phyloP scores from a whole-genome alignment of 441 rosid genomes.

The Bruguiera hainesii region DNA sequence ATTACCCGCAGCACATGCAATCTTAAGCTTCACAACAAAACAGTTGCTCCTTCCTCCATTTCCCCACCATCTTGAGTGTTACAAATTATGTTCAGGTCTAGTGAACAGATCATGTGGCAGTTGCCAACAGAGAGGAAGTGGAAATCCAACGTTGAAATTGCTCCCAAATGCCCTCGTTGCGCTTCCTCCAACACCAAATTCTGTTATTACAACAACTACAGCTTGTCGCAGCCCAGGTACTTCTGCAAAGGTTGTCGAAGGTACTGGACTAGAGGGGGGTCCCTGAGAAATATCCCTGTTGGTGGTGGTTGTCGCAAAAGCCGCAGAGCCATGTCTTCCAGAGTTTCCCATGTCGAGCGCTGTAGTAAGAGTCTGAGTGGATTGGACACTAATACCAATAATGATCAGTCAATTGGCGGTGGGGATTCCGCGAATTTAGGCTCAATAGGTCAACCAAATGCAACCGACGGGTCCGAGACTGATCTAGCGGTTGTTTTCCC shows the following conservation, averaged over 20 bases:
- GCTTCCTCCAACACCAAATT: constrained; percentile 58
- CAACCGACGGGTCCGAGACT: constrained; percentile 26
- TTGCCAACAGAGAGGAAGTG: constrained; percentile 25
- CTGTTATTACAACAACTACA: constrained; percentile 65
- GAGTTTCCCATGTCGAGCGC: constrained; percentile 13
- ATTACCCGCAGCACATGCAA: constrained; percentile 15
- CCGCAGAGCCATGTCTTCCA: constrained; percentile 35
- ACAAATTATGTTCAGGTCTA: constrained; percentile 19
- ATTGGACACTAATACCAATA: neutral
- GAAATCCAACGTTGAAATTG: constrained; percentile 30
- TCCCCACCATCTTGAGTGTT: neutral
- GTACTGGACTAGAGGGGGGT: constrained; percentile 69
- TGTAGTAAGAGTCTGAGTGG: neutral
- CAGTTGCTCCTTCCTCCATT: neutral
- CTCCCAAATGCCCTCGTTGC: constrained; percentile 62
- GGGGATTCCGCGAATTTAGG: constrained; percentile 9
- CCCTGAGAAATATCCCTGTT: constrained; percentile 52
- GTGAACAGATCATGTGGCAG: constrained; percentile 23
- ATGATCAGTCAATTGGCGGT: neutral
- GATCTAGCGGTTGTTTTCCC: constrained; percentile 59
- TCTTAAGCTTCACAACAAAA: too few relatives aligned
- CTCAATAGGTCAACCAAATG: neutral
- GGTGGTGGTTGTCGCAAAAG: constrained; percentile 58
- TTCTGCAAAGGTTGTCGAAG: constrained; percentile 54
- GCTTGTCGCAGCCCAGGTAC: constrained; percentile 61